Evolutionary conservation across 108 stramenopile genomes (phyloP).

Genomic region (Ochromonas danica): DNA sequence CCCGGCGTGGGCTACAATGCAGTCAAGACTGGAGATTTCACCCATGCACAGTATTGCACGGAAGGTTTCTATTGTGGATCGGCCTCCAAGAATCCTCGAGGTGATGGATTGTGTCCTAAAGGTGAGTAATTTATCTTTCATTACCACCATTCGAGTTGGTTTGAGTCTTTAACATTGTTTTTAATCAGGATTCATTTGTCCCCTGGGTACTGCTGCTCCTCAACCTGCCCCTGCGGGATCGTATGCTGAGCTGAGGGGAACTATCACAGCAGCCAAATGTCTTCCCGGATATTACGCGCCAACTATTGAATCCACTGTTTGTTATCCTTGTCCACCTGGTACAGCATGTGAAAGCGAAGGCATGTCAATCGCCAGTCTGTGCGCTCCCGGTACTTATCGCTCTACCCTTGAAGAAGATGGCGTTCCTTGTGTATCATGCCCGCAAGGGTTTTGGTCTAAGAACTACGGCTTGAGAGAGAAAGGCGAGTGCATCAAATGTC

Average conservation of each 20-base stretch:
- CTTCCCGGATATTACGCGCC: conserved; percentile 70
- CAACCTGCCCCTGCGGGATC: conserved; percentile 70
- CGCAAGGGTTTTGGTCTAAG: conserved; percentile 76
- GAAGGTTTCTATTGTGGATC: conserved; percentile 66
- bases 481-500: conserved; percentile 71
- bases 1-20: conserved; percentile 54
- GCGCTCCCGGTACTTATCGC: conserved; percentile 60
- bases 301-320: conserved; percentile 63
- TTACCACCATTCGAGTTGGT: not conserved
- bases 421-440: conserved; percentile 56
- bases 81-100: conserved; percentile 49
- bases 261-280: conserved; percentile 64
- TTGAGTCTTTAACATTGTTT: not conserved
- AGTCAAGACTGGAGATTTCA: conserved; percentile 45
- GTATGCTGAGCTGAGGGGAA: conserved; percentile 66
- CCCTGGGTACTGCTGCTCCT: conserved; percentile 69
- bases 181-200: not conserved
- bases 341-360: conserved; percentile 63
- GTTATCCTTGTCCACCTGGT: conserved; percentile 79
- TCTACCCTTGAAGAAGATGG: conserved; percentile 48
- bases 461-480: conserved; percentile 77
- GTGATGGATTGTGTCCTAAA: conserved; percentile 59
- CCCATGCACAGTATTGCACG: conserved; percentile 62
- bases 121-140: conserved; percentile 26
- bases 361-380: conserved; percentile 52